Evolutionary conservation across 2,329 filamentous ascomycete genomes (phyloP).

Genomic region (Phyllosticta citriasiana): DNA sequence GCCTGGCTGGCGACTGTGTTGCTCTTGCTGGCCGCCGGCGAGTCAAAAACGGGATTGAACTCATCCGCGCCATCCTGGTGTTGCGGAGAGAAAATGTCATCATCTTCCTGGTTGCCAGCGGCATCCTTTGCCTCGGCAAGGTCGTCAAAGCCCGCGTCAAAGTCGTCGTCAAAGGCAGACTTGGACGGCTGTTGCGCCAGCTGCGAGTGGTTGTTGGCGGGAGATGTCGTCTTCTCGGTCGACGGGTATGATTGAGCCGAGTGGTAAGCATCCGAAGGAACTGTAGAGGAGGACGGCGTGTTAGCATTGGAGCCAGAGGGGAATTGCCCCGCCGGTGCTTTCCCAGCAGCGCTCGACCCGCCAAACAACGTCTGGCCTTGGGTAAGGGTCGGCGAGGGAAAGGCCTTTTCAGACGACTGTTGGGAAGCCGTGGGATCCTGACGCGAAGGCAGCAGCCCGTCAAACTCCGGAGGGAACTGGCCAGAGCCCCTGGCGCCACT

Average conservation of each 20-base stretch:
- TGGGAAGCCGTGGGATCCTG: constrained; percentile 38
- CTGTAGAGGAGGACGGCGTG: constrained; percentile 28
- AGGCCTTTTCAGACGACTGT: constrained; percentile 27
- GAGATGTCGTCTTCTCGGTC: constrained; percentile 18
- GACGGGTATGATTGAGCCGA: constrained; percentile 30
- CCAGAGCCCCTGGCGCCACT: constrained; percentile 25
- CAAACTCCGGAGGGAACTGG: constrained; percentile 45
- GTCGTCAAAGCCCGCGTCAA: constrained; percentile 72
- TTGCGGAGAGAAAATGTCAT: constrained; percentile 60
- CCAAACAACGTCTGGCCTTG: constrained; percentile 33
- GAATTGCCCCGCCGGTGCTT: constrained; percentile 14
- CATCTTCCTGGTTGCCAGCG: constrained; percentile 54
- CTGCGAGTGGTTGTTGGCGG: not conserved
- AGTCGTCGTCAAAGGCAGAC: constrained; percentile 57
- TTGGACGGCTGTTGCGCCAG: constrained; percentile 11
- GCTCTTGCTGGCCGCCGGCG: constrained; percentile 40
- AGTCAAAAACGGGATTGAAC: constrained; percentile 76
- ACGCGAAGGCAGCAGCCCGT: constrained; percentile 45
- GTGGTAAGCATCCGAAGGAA: constrained; percentile 33
- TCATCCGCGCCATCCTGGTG: constrained; percentile 59
- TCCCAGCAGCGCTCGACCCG: constrained; percentile 23
- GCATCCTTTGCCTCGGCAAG: constrained; percentile 75
- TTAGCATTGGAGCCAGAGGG: constrained; percentile 28
- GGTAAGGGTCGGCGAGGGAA: constrained; percentile 22
- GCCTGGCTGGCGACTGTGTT: constrained; percentile 37